These are phyloP conservation scores for Pleurozium schreberi DNA, from an alignment of 225 moss, liverwort and hornwort genomes.

Conservation along the genomic window DNA sequence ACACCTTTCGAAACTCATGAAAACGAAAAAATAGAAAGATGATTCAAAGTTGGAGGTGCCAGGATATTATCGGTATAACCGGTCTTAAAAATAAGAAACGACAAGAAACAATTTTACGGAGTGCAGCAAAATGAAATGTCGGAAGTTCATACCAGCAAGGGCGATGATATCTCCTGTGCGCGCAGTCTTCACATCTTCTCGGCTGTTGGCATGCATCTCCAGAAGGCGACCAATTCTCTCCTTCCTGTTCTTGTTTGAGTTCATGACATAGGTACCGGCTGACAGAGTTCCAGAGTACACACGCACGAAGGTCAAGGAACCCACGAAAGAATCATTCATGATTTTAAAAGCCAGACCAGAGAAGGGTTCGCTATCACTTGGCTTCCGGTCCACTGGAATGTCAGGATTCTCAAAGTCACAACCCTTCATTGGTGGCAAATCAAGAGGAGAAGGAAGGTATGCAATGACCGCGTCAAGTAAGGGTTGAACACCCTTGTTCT, in stretches of 20 bases:
- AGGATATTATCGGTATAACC: neutral
- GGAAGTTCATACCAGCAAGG: constrained; percentile 34
- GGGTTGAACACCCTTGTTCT: constrained; percentile 97
- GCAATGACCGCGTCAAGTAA: constrained; percentile 80
- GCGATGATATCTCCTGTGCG: constrained; percentile 94
- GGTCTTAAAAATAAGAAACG: neutral
- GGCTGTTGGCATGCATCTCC: constrained; percentile 98
- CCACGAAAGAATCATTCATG: constrained; percentile 92
- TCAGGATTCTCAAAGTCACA: constrained; percentile 62
- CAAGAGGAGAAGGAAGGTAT: constrained; percentile 84
- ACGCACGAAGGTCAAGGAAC: constrained; percentile 92
- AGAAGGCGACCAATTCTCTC: constrained; percentile 87
- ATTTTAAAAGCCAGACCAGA: constrained; percentile 96
- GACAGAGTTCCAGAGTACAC: constrained; percentile 70
- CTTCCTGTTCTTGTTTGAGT: constrained; percentile 85
- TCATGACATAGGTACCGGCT: constrained; percentile 81
- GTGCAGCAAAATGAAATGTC: neutral
- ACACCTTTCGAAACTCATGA: neutral
- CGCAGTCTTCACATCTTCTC: constrained; percentile 83
- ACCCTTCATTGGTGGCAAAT: constrained; percentile 94
- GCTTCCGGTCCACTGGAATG: constrained; percentile 51
- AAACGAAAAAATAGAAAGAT: neutral
- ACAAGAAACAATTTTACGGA: neutral
- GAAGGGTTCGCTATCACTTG: constrained; percentile 76
- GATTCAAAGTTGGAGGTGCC: neutral